A percentile compares a stretch with the other conserved stretches of the same genome.
Conservation (phyloP, 2,329 filamentous ascomycete species). For the Colletotrichum ledebouriae region DNA sequence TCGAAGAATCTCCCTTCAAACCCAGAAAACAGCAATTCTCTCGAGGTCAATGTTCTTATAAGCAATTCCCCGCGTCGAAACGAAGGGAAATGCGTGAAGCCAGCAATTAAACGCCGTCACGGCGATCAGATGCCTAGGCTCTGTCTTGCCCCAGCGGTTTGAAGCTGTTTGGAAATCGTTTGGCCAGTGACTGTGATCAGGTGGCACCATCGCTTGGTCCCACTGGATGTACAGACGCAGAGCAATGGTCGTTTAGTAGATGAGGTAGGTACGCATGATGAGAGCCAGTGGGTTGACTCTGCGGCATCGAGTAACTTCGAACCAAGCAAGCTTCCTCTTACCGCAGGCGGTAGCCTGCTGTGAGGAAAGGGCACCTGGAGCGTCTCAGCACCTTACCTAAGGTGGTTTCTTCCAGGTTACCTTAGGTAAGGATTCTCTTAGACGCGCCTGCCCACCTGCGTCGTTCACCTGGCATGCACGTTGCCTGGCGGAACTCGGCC, state of each 20-base stretch:
- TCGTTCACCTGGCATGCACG: neutral
- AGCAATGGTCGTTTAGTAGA: neutral
- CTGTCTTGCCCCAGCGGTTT: conserved; percentile 13
- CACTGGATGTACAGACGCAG: neutral
- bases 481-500: conserved; percentile 19
- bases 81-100: too few species aligned
- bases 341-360: neutral
- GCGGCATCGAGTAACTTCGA: too few species aligned
- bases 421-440: conserved; percentile 8
- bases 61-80: too few species aligned
- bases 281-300: too few species aligned
- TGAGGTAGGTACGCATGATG: too few species aligned
- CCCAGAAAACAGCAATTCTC: too few species aligned
- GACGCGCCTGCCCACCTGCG: conserved; percentile 5
- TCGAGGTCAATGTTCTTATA: too few species aligned
- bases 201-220: neutral
- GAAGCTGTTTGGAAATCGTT: conserved; percentile 20
- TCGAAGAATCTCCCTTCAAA: too few species aligned
- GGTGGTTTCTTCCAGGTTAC: neutral
- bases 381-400: neutral
- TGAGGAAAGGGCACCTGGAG: too few species aligned
- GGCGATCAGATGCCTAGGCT: conserved; percentile 11
- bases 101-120: neutral
- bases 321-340: neutral
- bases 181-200: conserved; percentile 5